Evolutionary conservation across 164 flowering plant genomes (phyloP).

Genomic region (Vitis amurensis): DNA sequence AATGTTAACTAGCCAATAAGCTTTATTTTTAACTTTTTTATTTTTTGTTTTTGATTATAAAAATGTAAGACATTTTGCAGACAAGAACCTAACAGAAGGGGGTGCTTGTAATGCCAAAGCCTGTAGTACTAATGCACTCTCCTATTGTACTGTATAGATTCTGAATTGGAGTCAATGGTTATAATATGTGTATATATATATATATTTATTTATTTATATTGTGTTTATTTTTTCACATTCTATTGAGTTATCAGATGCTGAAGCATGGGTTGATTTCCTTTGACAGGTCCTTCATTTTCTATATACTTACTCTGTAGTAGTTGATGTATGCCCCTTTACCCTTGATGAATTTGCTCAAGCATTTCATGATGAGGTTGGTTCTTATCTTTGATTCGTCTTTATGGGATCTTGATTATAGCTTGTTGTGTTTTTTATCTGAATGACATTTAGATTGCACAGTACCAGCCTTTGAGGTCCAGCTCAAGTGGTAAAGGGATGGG

Average conservation of each 20-base stretch:
- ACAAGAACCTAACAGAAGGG: too few species aligned
- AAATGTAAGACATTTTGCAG: too few species aligned
- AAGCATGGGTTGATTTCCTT: constrained; percentile 14
- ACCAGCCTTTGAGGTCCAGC: too few species aligned
- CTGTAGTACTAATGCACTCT: too few species aligned
- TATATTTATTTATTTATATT: background rate
- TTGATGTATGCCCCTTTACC: constrained; percentile 65
- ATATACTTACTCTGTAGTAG: constrained; percentile 54
- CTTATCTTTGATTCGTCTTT: constrained; percentile 1
- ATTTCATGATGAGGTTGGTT: constrained; percentile 81
- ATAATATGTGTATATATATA: background rate
- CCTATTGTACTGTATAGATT: too few species aligned
- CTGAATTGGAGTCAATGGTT: background rate
- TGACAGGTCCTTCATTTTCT: constrained; percentile 80
- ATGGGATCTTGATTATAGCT: background rate
- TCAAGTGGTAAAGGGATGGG: too few species aligned
- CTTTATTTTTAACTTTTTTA: background rate
- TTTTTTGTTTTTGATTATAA: background rate
- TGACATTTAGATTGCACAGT: background rate
- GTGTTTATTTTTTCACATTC: background rate
- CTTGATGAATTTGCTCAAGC: constrained; percentile 91
- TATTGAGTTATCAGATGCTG: constrained; percentile 5
- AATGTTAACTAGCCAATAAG: too few species aligned
- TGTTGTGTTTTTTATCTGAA: background rate
- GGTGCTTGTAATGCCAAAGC: too few species aligned